Conservation (phyloP, 352 stramenopile genomes). For the Phytophthora sansomeana region DNA sequence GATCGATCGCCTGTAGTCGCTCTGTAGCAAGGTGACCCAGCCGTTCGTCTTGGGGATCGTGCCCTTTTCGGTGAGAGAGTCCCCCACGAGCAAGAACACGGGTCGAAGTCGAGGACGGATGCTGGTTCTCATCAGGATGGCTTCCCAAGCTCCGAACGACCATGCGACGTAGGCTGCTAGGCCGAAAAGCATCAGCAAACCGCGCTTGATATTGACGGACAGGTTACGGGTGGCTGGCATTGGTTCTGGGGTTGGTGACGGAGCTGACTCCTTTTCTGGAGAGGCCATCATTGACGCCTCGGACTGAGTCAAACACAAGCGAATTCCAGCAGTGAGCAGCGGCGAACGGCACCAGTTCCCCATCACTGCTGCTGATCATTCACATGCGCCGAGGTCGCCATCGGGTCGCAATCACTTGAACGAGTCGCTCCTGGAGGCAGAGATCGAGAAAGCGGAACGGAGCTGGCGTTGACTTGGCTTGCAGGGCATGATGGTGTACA, state of each 20-base stretch:
- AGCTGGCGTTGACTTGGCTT: too few relatives aligned
- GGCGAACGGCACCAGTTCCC: constrained; percentile 11
- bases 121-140: neutral
- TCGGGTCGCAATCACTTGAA: constrained; percentile 4
- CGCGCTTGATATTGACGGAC: constrained; percentile 22
- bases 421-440: too few relatives aligned
- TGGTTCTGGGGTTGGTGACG: neutral
- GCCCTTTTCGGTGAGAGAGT: constrained; percentile 65
- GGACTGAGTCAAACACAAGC: neutral
- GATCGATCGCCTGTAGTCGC: constrained; percentile 48
- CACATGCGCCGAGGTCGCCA: neutral
- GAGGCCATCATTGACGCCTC: neutral
- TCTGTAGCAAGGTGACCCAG: constrained; percentile 47
- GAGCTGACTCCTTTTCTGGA: constrained; percentile 5
- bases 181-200: constrained; percentile 17
- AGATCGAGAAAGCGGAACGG: too few relatives aligned
- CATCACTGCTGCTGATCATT: constrained; percentile 6
- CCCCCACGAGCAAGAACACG: constrained; percentile 50
- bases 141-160: constrained; percentile 28
- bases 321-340: constrained; percentile 23
- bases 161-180: constrained; percentile 31
- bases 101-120: constrained; percentile 26
- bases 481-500: too few relatives aligned
- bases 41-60: constrained; percentile 45
- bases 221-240: neutral